A percentile compares a stretch with the other conserved stretches of the same genome.
phyloP scores from a whole-genome alignment of 257 asterid species.

The Solanum medicagineum region DNA sequence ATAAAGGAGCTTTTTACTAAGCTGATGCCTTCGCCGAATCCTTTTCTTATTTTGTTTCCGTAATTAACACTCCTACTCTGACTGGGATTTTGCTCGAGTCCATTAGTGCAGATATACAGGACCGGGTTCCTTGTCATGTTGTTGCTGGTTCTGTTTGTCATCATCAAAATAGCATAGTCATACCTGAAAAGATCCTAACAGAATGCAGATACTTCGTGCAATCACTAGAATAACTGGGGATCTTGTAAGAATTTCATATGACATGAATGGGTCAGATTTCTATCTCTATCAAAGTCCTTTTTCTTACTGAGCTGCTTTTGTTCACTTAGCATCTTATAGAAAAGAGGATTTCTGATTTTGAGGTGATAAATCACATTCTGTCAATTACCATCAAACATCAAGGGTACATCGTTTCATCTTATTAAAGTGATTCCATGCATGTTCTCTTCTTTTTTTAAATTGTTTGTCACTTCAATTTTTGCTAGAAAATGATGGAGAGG shows the following conservation, averaged over 20 bases:
- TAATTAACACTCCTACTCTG: too few relatives aligned
- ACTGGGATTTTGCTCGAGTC: too few relatives aligned
- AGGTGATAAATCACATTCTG: neutral
- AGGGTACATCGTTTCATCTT: neutral
- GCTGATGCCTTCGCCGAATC: too few relatives aligned
- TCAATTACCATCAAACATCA: neutral
- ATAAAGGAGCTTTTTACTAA: too few relatives aligned
- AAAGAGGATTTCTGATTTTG: neutral
- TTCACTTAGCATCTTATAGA: neutral
- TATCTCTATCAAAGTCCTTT: neutral
- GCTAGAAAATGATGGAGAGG: neutral
- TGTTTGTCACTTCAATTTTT: neutral
- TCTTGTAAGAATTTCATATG: conserved; percentile 73
- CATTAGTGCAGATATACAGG: too few relatives aligned
- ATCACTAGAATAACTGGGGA: conserved; percentile 65
- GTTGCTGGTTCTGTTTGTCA: too few relatives aligned
- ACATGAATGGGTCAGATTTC: conserved; percentile 70
- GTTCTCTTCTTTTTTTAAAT: neutral
- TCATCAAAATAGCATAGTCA: too few relatives aligned
- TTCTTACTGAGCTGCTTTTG: neutral
- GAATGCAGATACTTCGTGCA: conserved; percentile 53
- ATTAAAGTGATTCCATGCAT: neutral
- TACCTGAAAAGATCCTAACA: neutral
- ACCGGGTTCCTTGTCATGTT: too few relatives aligned
- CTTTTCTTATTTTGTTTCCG: too few relatives aligned